Conservation (phyloP, 1,284 basidiomycete species). For the Bondarzewia mesenterica region DNA sequence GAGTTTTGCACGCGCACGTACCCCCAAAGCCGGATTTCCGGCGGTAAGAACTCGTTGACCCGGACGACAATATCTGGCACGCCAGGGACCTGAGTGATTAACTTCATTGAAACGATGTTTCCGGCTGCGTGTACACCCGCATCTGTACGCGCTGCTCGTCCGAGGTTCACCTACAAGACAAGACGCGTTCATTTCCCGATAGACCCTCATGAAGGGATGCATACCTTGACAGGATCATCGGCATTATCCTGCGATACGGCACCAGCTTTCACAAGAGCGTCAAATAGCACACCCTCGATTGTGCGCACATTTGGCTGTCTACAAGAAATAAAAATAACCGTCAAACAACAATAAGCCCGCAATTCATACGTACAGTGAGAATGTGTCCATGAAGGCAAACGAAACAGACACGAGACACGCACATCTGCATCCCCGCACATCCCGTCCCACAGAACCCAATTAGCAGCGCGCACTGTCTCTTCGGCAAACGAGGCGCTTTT, state of each 20-base stretch:
- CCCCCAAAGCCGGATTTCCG: conserved; percentile 90
- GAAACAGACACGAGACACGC: conserved; percentile 24
- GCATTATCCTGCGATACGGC: conserved; percentile 92
- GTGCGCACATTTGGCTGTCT: conserved; percentile 65
- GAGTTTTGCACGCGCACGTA: conserved; percentile 83
- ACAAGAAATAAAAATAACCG: neutral
- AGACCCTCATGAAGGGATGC: conserved; percentile 3
- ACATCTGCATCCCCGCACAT: conserved; percentile 97
- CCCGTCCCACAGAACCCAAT: conserved; percentile 77
- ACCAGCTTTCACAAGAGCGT: conserved; percentile 82
- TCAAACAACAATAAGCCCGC: neutral
- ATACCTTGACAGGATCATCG: conserved; percentile 82
- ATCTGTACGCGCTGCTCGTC: conserved; percentile 91
- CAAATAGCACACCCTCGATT: conserved; percentile 89
- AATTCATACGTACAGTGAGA: neutral
- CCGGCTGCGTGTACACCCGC: conserved; percentile 97
- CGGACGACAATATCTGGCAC: conserved; percentile 65
- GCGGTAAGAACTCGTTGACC: conserved; percentile 83
- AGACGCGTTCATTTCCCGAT: neutral
- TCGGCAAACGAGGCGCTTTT: conserved; percentile 52
- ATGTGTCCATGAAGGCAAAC: neutral
- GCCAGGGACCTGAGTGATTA: conserved; percentile 74
- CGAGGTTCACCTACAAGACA: conserved; percentile 64
- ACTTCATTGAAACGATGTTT: conserved; percentile 87
- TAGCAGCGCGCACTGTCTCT: conserved; percentile 64